Base-by-base conservation (phyloP, 192 early-diverging fungal genomes). In the Phycomyces nitens region DNA sequence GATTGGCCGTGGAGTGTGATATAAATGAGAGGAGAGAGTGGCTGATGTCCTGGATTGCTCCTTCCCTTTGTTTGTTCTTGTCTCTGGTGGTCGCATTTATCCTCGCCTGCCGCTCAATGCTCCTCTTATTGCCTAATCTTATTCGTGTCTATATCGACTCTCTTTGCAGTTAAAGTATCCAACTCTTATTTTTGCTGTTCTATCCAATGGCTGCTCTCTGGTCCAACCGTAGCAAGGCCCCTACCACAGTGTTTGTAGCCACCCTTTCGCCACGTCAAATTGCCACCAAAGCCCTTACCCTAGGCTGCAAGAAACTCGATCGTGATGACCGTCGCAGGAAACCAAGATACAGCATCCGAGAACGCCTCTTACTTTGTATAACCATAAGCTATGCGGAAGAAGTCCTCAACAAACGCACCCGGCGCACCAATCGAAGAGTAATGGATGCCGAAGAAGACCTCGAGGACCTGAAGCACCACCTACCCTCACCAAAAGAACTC, bases 361-460 rank as follows among this genome's bases (percentile, higher is more conserved):
- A 69, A 49, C 39, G 67, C 49, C n/a, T 69, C 16, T 18, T 69
- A 15, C 26, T 69, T 1, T 62, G 44, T 56, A 55, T 47, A 18
- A 69, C 67, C 1, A 69, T 69, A 24, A 26, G 27, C 8, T 47
- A 62, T 12, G 67, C 67, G n/a, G 67, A 69, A 50, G 67, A 62
- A 49, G 60, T 69, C 0, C 43, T 69, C 10, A 61, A 62, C 18
- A 56, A 53, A 12, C 42, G 67, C 40, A 69, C 67, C 8, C 56
- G 60, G 49, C 53, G 67, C 15, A 62, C 67, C 38, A 69, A 62
- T 62, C 41, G 67, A 40, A 40, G 67, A 24, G 67, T 69, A 20
- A 62, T 69, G 67, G 53, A 53, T 15, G 67, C 67, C 2, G 67
- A 69, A 62, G 67, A 69, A n/a, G 41, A 57, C 47, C 68, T 69